Base-by-base conservation (phyloP, 106 monocot genomes). In the Triglochin maritima region DNA sequence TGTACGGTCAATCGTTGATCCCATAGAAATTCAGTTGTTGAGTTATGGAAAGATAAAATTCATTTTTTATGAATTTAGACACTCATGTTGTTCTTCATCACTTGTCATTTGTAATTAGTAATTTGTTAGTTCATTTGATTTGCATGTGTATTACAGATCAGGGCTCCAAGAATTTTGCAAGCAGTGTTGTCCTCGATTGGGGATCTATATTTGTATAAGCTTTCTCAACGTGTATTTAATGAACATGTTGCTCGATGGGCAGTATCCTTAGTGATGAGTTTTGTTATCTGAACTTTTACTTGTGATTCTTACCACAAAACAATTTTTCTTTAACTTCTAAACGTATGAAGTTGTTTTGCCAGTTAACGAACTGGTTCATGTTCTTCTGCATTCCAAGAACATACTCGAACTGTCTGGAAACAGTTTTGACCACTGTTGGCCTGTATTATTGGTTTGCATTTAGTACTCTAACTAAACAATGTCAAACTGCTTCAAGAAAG, bases 321-420 rank as follows among this genome's bases (percentile, higher is more conserved):
- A 29, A 29, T 0, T 29, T 67, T 44, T 70, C 79, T 80, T 88
- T 86, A 72, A 80, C 72, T 54, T 5, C 63, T 0, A 72, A 29
- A 51, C 58, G 29, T 29, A 29, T 29, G 29, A 29, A 98, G 98
- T 57, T 98, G 44, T 98, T 98, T 78, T 88, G 70, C 55, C 91
- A 91, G 60, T 71, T 98, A 76, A 78, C 70, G 6, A 88, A 89
- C 65, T 98, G 98, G 98, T 98, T 98, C 73, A 84, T 84, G 81
- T 92, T 98, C 58, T 98, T 88, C 70, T 98, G 96, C 65, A 88
- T 83, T 15, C 82, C 91, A 61, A 69, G 96, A 44, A 92, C 96
- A 58, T 80, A 88, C 13, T 91, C 91, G 56, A 98, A 98, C 61
- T 82, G 91, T 66, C 73, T 98, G 61, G 96, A 98, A 63, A 71